phyloP scores from a whole-genome alignment of 2,329 filamentous ascomycete species.

The Aspergillus brasiliensis region DNA sequence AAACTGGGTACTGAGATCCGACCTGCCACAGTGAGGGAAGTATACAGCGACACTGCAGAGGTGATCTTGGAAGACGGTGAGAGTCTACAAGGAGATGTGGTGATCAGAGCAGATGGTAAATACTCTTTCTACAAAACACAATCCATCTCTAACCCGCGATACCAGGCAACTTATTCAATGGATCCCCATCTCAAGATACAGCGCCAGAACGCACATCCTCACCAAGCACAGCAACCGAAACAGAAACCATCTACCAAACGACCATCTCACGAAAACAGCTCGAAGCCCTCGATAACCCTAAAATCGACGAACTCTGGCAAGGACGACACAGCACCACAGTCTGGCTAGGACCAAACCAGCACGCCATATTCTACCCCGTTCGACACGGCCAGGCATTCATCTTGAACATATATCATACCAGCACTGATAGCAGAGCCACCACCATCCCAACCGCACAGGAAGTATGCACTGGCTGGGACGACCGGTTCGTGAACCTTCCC shows the following conservation, averaged over 20 bases:
- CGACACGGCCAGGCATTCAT: not conserved
- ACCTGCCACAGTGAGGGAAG: not conserved
- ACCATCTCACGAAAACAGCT: slow-evolving; percentile 1
- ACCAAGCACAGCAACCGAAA: not conserved
- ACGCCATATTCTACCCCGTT: slow-evolving; percentile 2
- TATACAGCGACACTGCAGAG: not conserved
- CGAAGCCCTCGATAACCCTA: not conserved
- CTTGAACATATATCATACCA: not conserved
- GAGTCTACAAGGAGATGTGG: not conserved
- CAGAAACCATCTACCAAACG: not conserved
- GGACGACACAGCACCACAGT: not conserved
- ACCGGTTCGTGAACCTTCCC: not conserved
- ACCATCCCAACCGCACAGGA: not conserved
- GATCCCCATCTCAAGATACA: not conserved
- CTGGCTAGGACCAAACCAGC: slow-evolving; percentile 4
- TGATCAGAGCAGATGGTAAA: not conserved
- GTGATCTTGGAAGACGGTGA: not conserved
- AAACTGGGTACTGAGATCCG: not conserved
- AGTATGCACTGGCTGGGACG: not conserved
- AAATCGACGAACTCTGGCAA: not conserved
- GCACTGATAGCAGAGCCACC: not conserved
- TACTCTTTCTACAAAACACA: not conserved
- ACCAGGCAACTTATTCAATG: not conserved
- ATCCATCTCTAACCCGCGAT: not conserved
- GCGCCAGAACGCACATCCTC: no score